A percentile compares a stretch with the other conserved stretches of the same genome.
phyloP scores from a whole-genome alignment of 2,329 filamentous ascomycete species.

The Lecanosticta acicola region DNA sequence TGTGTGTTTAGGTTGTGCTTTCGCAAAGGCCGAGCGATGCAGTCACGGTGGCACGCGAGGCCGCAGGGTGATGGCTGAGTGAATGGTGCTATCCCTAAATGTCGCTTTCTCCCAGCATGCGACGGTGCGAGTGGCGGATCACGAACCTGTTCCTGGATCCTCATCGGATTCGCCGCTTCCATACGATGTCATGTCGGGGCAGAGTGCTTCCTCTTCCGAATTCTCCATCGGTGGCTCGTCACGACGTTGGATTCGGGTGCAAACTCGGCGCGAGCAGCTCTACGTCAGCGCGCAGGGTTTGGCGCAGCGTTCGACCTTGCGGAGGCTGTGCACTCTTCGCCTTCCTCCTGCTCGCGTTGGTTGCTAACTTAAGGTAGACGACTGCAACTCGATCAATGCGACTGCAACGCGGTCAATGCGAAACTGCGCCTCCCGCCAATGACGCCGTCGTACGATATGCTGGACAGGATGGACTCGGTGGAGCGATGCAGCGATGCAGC shows the following conservation, averaged over 20 bases:
- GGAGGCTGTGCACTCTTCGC: constrained; percentile 1
- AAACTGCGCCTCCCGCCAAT: too few species aligned
- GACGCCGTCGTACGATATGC: too few species aligned
- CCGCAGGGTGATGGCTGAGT: constrained; percentile 5
- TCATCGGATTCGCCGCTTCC: constrained; percentile 1
- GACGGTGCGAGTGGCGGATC: not conserved
- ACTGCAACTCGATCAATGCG: too few species aligned
- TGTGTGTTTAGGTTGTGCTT: too few species aligned
- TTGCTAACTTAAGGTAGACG: too few species aligned
- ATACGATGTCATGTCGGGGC: not conserved
- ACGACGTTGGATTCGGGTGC: too few species aligned
- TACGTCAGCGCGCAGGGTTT: constrained; percentile 4
- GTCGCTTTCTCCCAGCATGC: not conserved
- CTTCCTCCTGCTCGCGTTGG: too few species aligned
- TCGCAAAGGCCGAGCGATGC: constrained; percentile 2
- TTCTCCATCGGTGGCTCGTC: too few species aligned
- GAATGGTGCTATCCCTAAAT: not conserved
- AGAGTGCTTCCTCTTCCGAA: too few species aligned
- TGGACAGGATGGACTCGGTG: too few species aligned
- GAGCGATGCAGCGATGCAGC: too few species aligned
- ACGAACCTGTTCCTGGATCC: constrained; percentile 1
- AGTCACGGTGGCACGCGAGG: constrained; percentile 3
- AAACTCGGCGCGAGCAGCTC: not conserved
- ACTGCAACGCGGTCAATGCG: too few species aligned
- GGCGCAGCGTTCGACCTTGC: not conserved